phyloP scores from a whole-genome alignment of 2,329 filamentous ascomycete genomes.

The Ophiostoma fasciatum region DNA sequence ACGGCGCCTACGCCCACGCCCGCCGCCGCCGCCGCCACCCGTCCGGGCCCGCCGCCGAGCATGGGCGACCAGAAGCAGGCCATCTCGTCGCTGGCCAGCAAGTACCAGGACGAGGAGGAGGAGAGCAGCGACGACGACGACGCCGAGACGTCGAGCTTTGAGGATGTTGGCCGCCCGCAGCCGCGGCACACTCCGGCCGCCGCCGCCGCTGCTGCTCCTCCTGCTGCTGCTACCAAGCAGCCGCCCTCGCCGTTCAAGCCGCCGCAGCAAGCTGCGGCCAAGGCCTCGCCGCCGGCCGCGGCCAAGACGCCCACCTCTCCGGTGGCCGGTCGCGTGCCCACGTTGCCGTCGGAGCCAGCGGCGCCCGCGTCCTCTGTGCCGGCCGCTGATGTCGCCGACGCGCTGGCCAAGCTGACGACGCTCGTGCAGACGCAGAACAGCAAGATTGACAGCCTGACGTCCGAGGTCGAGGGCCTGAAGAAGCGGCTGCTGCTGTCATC shows the following conservation, averaged over 20 bases:
- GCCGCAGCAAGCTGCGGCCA: slow-evolving; percentile 8
- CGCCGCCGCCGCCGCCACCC: slow-evolving; percentile 20
- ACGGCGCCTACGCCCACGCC: slow-evolving; percentile 5
- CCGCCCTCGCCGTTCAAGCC: slow-evolving; percentile 27
- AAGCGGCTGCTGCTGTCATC: slow-evolving; percentile 50
- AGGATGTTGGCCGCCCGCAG: slow-evolving; percentile 64
- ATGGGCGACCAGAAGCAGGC: slow-evolving; percentile 78
- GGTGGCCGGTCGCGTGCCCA: slow-evolving; percentile 11
- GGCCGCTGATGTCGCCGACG: slow-evolving; percentile 20
- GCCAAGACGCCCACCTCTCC: slow-evolving; percentile 18
- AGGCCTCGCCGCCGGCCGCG: slow-evolving; percentile 10
- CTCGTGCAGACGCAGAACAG: slow-evolving; percentile 63
- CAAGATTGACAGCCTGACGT: slow-evolving; percentile 54
- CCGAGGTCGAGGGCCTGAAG: slow-evolving; percentile 70
- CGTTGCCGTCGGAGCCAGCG: slow-evolving; percentile 35
- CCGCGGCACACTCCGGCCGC: slow-evolving; percentile 33
- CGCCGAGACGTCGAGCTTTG: slow-evolving; percentile 64
- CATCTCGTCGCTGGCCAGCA: slow-evolving; percentile 71
- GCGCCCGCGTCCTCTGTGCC: slow-evolving; percentile 55
- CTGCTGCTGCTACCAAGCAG: slow-evolving; percentile 24
- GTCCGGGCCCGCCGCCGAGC: slow-evolving; percentile 44
- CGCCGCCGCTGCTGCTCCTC: not conserved
- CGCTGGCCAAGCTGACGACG: slow-evolving; percentile 58
- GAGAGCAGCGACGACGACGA: slow-evolving; percentile 44
- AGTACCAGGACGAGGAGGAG: slow-evolving; percentile 61